phyloP scores from a whole-genome alignment of 768 basidiomycete species.

The Tulasnella sp. region DNA sequence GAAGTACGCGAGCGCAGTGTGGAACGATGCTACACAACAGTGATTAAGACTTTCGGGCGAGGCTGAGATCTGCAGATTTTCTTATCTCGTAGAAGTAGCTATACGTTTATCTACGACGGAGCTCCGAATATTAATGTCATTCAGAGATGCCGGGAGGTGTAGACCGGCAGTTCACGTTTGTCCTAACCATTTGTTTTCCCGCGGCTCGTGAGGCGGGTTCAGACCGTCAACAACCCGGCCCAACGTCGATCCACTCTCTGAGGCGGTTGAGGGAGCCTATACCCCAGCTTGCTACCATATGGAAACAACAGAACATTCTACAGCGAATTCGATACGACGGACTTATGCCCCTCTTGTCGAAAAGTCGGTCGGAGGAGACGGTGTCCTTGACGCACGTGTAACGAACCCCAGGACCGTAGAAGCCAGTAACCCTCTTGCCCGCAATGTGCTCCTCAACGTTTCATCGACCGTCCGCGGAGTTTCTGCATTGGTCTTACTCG shows the following conservation, averaged over 20 bases:
- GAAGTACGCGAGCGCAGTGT: constrained; percentile 38
- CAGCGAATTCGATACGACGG: not conserved
- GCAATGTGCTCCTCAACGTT: not conserved
- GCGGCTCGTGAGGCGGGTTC: not conserved
- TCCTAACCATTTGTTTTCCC: not conserved
- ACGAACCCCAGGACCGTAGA: not conserved
- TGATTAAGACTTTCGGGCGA: too few relatives aligned
- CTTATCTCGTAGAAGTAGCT: too few relatives aligned
- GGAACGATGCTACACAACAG: constrained; percentile 14
- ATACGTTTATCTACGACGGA: too few relatives aligned
- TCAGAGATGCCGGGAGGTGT: too few relatives aligned
- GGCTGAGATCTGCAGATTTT: too few relatives aligned
- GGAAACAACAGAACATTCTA: not conserved
- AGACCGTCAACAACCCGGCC: not conserved
- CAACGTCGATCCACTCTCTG: not conserved
- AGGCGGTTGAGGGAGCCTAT: too few relatives aligned
- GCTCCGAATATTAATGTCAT: too few relatives aligned
- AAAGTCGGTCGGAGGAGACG: too few relatives aligned
- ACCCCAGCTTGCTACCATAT: not conserved
- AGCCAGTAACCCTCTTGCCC: not conserved
- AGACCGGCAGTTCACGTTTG: not conserved
- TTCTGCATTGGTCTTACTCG: not conserved
- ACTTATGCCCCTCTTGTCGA: not conserved
- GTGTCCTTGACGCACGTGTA: not conserved
- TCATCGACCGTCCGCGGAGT: not conserved